Base-by-base conservation (phyloP, 495 filamentous ascomycete species). In the Mycothermus thermophilus region DNA sequence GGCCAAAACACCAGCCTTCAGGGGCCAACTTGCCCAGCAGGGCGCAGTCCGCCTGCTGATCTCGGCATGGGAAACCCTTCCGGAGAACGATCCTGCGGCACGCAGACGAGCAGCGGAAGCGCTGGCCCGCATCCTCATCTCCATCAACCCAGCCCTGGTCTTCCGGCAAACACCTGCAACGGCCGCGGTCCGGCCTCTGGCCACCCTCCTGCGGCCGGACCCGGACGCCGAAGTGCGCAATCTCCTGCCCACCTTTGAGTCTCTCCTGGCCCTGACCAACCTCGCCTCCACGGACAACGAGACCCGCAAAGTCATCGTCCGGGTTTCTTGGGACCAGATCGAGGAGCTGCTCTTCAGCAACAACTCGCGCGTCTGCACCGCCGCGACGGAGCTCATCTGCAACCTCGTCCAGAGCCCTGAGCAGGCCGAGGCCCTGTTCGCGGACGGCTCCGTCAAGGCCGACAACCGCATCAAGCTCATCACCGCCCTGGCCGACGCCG, bases 261-360 rank as follows among this genome's bases (percentile, higher is more conserved):
- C 80, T 2, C 67, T 96, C 10, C 74, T 96, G 37, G 92, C 90
- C 2, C 71, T 97, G 19, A 94, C 90, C 1, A 97, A 97, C 46
- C 69, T 96, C 6, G 90, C 88, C 1, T 87, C 84, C 0, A 74
- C 75, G 11, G 71, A 79, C 18, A 71, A 83, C 49, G 64, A 77
- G 8, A 76, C 80, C 1, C 67, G 81, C 4, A 68, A 72, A 30
- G 57, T 66, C 9, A 92, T 87, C 34, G 76, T 87, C 20, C 76
- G 80, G 19, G 60, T 68, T 24, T 74, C 75, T 8, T 86, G 80
- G 70, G 39, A 75, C 6, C 71, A 66, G 21, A 68, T 92, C 32
- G 90, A 95, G 50, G 82, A 93, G 37, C 72, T 85, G 11, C 64
- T 95, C 3, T 70, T 96, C 4, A 79, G 75, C 18, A 71, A 69